Conservation (phyloP, 2,329 filamentous ascomycete genomes). For the Exserohilum turcica region DNA sequence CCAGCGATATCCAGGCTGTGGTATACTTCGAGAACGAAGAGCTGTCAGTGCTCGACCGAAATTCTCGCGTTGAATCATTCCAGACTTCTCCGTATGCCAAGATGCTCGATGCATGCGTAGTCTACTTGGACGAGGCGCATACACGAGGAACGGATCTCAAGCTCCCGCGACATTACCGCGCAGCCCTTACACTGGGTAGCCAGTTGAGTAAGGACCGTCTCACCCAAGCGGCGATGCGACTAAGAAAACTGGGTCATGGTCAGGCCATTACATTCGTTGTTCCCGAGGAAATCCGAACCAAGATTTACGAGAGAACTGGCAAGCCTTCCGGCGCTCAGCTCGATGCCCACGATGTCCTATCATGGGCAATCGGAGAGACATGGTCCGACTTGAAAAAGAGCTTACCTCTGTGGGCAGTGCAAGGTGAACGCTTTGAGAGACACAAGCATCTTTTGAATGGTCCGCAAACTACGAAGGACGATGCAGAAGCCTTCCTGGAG, state of each 20-base stretch:
- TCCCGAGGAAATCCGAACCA: conserved; percentile 62
- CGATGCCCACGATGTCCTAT: conserved; percentile 60
- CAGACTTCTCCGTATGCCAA: conserved; percentile 63
- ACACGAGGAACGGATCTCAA: conserved; percentile 72
- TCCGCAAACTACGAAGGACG: conserved; percentile 16
- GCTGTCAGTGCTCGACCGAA: conserved; percentile 58
- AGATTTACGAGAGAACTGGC: conserved; percentile 50
- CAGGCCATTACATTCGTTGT: conserved; percentile 69
- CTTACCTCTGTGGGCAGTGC: conserved; percentile 65
- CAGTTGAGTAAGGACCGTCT: conserved; percentile 70
- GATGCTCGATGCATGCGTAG: conserved; percentile 63
- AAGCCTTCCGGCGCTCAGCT: conserved; percentile 39
- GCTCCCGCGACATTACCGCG: conserved; percentile 63
- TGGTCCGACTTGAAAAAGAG: conserved; percentile 55
- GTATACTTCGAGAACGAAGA: conserved; percentile 66
- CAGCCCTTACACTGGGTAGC: conserved; percentile 70
- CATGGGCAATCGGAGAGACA: conserved; percentile 65
- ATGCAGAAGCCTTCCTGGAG: conserved; percentile 59
- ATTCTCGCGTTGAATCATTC: conserved; percentile 56
- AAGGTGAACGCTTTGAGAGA: conserved; percentile 59
- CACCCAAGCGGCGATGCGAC: conserved; percentile 66
- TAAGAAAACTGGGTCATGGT: conserved; percentile 63
- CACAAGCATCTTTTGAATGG: conserved; percentile 49
- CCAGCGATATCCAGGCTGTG: conserved; percentile 36
- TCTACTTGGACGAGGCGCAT: conserved; percentile 74